Evolutionary conservation across 2,329 filamentous ascomycete species (phyloP).

Genomic region (Cercospora zeae-maydis): DNA sequence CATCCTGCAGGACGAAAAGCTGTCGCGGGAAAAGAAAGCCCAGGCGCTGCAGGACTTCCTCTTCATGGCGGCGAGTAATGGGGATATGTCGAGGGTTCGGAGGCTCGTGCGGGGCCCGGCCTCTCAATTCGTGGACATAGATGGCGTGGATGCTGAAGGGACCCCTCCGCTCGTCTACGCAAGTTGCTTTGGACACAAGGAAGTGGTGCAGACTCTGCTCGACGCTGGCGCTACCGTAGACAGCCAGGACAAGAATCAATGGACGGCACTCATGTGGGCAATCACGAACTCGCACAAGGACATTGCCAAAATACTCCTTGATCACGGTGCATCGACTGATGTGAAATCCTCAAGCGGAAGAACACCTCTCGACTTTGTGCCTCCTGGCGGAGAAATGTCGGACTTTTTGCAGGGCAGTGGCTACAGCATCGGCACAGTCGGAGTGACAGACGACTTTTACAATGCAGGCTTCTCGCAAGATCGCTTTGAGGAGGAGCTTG

Average conservation of each 20-base stretch:
- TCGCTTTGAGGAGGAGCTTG: constrained; percentile 93
- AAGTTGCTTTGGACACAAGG: constrained; percentile 94
- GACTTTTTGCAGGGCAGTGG: constrained; percentile 93
- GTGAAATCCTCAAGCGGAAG: constrained; percentile 91
- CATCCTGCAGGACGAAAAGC: constrained; percentile 68
- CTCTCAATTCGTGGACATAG: constrained; percentile 73
- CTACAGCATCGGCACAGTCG: constrained; percentile 79
- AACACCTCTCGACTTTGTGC: constrained; percentile 92
- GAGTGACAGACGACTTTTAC: constrained; percentile 87
- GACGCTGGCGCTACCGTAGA: constrained; percentile 85
- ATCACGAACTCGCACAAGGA: constrained; percentile 98
- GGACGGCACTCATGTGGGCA: constrained; percentile 98
- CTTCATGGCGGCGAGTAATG: constrained; percentile 95
- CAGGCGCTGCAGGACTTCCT: constrained; percentile 79
- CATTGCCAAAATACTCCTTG: constrained; percentile 87
- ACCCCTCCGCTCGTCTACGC: constrained; percentile 97
- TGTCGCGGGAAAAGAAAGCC: constrained; percentile 74
- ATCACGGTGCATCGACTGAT: constrained; percentile 92
- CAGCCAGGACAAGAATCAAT: constrained; percentile 90
- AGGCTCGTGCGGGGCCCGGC: constrained; percentile 72
- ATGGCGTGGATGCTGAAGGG: constrained; percentile 87
- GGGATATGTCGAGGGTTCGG: constrained; percentile 76
- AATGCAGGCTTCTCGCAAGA: constrained; percentile 88
- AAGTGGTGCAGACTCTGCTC: constrained; percentile 78
- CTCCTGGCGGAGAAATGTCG: constrained; percentile 83